Percentiles rank a stretch among this genome's conserved stretches.
phyloP scores from a whole-genome alignment of 1,139 yeast genomes.

The Blastobotrys persicus region DNA sequence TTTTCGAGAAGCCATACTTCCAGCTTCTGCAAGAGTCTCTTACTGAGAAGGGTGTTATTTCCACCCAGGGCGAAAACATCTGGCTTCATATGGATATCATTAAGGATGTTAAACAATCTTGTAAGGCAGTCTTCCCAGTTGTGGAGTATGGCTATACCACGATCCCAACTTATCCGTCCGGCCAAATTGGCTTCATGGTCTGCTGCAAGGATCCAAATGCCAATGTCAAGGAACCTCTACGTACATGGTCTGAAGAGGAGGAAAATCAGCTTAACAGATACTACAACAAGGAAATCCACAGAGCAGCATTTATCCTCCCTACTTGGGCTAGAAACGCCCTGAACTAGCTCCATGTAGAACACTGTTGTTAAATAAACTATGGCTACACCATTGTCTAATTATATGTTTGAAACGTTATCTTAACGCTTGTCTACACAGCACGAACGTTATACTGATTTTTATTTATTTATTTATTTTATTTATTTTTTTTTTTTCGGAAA shows the following conservation, averaged over 20 bases:
- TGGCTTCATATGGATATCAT: constrained; percentile 82
- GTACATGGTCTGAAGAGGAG: constrained; percentile 47
- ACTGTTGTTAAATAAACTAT: not conserved
- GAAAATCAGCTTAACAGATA: constrained; percentile 62
- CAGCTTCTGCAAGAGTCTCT: constrained; percentile 67
- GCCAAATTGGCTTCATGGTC: constrained; percentile 85
- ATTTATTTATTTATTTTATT: too few species aligned
- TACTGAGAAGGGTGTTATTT: constrained; percentile 70
- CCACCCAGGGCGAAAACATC: constrained; percentile 90
- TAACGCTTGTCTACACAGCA: too few species aligned
- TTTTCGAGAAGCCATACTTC: constrained; percentile 83
- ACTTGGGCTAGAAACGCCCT: constrained; percentile 65
- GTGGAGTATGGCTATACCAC: constrained; percentile 83
- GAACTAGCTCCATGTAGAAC: constrained; percentile 22
- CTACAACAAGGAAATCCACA: constrained; percentile 71
- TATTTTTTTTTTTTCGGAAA: too few species aligned
- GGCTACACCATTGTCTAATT: too few species aligned
- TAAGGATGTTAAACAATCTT: constrained; percentile 56
- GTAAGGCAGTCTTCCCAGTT: constrained; percentile 68
- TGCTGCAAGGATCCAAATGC: constrained; percentile 62
- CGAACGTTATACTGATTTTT: too few species aligned
- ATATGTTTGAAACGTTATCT: too few species aligned
- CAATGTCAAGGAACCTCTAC: constrained; percentile 54
- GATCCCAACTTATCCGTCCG: constrained; percentile 95
- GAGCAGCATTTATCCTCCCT: constrained; percentile 80